Percentiles rank a stretch among this genome's conserved stretches.
Evolutionary conservation across 306 rosid genomes (phyloP).

Genomic region (Alnus glutinosa): DNA sequence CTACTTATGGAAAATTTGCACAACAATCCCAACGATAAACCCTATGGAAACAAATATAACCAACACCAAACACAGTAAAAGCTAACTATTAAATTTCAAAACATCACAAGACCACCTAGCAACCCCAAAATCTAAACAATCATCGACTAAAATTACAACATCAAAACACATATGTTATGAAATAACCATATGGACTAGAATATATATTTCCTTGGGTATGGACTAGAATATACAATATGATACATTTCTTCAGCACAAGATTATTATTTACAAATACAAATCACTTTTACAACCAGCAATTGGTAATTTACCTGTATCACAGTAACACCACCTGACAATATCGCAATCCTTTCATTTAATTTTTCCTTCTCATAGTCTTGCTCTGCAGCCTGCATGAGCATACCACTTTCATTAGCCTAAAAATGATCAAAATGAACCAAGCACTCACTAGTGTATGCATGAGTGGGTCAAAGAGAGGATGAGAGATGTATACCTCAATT

Average conservation of each 20-base stretch:
- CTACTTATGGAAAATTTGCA: neutral
- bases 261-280: neutral
- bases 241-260: no score
- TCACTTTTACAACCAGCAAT: neutral
- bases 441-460: neutral
- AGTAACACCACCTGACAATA: constrained; percentile 96
- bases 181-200: no score
- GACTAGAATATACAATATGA: no score
- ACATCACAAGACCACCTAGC: no score
- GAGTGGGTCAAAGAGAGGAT: neutral
- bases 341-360: constrained; percentile 90
- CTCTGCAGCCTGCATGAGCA: constrained; percentile 70
- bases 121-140: no score
- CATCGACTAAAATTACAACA: no score
- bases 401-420: neutral
- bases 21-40: no score
- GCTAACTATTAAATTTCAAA: no score
- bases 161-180: no score
- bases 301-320: constrained; percentile 72
- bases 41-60: no score
- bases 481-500: constrained; percentile 62
- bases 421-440: neutral
- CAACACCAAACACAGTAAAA: no score
- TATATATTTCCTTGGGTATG: no score
- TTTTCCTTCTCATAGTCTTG: constrained; percentile 95